A percentile compares a stretch with the other conserved stretches of the same genome.
phyloP scores from a whole-genome alignment of 306 rosid genomes.

The Vachellia pachyceras region DNA sequence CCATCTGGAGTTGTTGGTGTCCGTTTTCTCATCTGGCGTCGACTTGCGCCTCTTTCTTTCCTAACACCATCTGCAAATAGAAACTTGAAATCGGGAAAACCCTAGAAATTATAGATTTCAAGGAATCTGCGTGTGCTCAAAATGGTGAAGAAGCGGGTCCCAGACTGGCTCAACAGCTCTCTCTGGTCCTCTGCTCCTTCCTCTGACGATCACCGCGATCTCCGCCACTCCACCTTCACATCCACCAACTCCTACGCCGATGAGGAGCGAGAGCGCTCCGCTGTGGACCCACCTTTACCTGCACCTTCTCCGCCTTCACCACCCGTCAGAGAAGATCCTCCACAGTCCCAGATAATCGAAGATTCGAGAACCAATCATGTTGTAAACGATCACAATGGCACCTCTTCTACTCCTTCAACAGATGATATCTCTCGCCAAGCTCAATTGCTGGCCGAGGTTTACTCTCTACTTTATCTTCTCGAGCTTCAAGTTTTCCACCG shows the following conservation, averaged over 20 bases:
- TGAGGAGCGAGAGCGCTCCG: slow-evolving; percentile 32
- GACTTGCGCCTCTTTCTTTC: background rate
- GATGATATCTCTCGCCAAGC: slow-evolving; percentile 84
- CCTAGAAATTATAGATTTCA: no score
- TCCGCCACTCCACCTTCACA: slow-evolving; percentile 48
- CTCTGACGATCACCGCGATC: slow-evolving; percentile 53
- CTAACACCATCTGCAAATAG: background rate
- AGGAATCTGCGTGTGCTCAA: background rate
- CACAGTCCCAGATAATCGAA: slow-evolving; percentile 46
- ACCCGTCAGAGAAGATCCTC: slow-evolving; percentile 48
- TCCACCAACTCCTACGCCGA: slow-evolving; percentile 3
- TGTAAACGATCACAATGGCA: slow-evolving; percentile 30
- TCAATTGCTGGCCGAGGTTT: slow-evolving; percentile 79
- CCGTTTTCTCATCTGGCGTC: background rate
- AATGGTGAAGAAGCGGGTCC: slow-evolving; percentile 87
- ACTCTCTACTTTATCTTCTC: background rate
- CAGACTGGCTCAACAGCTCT: slow-evolving; percentile 98
- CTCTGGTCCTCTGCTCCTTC: slow-evolving; percentile 77
- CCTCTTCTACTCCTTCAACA: slow-evolving; percentile 52
- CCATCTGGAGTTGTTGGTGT: background rate
- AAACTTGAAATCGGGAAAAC: slow-evolving; percentile 26
- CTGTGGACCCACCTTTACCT: slow-evolving; percentile 55
- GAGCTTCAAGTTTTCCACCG: background rate
- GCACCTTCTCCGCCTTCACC: slow-evolving; percentile 55
- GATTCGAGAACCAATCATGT: slow-evolving; percentile 42